Conservation (phyloP, 495 filamentous ascomycete genomes). For the Aspergillus avenaceus region DNA sequence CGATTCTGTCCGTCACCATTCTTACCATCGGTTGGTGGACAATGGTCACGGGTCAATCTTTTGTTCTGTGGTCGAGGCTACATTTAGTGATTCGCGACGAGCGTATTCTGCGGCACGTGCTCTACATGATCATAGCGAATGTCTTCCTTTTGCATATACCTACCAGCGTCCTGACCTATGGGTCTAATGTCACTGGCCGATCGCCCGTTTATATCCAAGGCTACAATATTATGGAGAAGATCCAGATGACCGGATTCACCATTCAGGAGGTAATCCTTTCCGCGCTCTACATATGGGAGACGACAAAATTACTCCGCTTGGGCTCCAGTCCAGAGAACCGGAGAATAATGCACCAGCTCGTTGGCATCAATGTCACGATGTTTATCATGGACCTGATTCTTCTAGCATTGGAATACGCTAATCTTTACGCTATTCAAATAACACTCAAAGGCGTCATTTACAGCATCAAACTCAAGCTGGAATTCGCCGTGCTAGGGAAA, state of each 20-base stretch:
- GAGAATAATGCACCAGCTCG: constrained; percentile 49
- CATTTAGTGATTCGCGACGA: constrained; percentile 48
- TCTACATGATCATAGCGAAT: constrained; percentile 41
- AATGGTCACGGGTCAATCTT: constrained; percentile 51
- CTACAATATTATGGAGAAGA: constrained; percentile 54
- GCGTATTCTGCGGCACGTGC: constrained; percentile 34
- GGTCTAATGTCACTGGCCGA: constrained; percentile 33
- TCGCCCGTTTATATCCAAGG: constrained; percentile 30
- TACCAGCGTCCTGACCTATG: constrained; percentile 48
- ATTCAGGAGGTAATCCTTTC: constrained; percentile 57
- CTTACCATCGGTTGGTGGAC: constrained; percentile 50
- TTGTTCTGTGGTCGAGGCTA: constrained; percentile 49
- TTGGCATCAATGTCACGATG: constrained; percentile 51
- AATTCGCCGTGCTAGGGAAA: constrained; percentile 57
- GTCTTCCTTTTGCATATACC: constrained; percentile 45
- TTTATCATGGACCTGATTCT: constrained; percentile 48
- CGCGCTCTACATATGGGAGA: constrained; percentile 53
- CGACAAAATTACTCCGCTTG: constrained; percentile 45
- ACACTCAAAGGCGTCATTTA: constrained; percentile 55
- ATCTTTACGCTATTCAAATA: constrained; percentile 51
- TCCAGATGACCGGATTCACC: constrained; percentile 53
- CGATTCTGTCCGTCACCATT: constrained; percentile 37
- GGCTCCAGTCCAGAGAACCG: constrained; percentile 38
- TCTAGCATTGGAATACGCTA: constrained; percentile 47
- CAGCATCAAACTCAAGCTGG: constrained; percentile 62